Base-by-base conservation (phyloP, 345 rosid genomes). In the Eucalyptus polyanthemos region DNA sequence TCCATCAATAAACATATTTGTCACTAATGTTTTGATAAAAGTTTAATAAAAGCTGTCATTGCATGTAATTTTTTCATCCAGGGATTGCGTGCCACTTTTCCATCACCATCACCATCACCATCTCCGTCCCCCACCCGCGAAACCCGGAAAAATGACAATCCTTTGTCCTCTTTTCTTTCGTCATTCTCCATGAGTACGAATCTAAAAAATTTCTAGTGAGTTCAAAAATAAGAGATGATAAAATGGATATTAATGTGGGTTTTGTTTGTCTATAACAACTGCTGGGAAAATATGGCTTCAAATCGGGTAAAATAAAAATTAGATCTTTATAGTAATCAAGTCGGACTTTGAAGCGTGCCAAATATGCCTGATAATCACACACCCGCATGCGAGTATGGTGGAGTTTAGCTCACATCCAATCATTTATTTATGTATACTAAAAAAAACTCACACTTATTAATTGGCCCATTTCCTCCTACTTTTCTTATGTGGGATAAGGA, bases 381-480 rank as follows among this genome's bases (percentile, higher is more conserved):
- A 50, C 16, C 17, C 6, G 51, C 51, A 50, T 50, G 17, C 7
- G 7, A 1, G 51, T 50, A 50, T 14, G 17, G 51, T 50, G 7
- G 51, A 0, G 6, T 50, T 14, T 50, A 50, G 7, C 51, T 14
- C 17, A 50, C 17, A 50, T 1, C 17, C 51, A 50, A 50, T 50
- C 3, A 50, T 50, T 50, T 50, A 14, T 50, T 50, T 50, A 14
- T 2, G 3, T 50, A 50, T 6, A 50, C 51, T 50, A 50, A 50
- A 50, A 14, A 50, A 50, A 14, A 50, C 0, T 14, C 7, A 50
- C 7, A 50, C 51, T 50, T 50, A 50, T 14, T 50, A 50, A 50
- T 50, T 50, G 51, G 6, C 6, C 0, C 0, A 50, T 14, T 0
- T 50, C 6, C 7, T 14, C 17, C 3, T 17, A 50, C 17, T 50